phyloP scores from a whole-genome alignment of 2,329 filamentous ascomycete species.

The Amauroascus verrucosus region DNA sequence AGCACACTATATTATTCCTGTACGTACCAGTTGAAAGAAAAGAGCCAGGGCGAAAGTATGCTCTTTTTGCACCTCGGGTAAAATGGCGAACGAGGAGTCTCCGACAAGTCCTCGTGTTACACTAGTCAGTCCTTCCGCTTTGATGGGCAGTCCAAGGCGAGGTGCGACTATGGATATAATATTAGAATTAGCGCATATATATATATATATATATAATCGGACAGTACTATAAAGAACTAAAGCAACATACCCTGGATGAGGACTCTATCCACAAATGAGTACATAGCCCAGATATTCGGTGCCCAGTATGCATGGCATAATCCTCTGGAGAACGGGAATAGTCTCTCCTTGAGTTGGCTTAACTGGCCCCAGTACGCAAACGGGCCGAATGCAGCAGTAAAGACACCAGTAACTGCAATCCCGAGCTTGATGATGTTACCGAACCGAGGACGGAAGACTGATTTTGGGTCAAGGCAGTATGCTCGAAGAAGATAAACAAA shows the following conservation, averaged over 20 bases:
- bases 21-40: constrained; percentile 59
- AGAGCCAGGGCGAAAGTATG: constrained; percentile 75
- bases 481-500: constrained; percentile 83
- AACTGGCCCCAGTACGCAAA: constrained; percentile 75
- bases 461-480: constrained; percentile 74
- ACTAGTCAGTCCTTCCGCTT: constrained; percentile 66
- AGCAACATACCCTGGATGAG: constrained; percentile 63
- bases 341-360: constrained; percentile 66
- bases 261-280: constrained; percentile 78
- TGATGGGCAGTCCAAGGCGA: constrained; percentile 62
- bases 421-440: constrained; percentile 77
- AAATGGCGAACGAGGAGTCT: constrained; percentile 84
- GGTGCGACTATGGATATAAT: constrained; percentile 64
- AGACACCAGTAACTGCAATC: constrained; percentile 57
- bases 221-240: no score
- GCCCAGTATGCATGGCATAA: constrained; percentile 98
- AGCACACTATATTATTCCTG: no score
- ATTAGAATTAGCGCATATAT: no score
- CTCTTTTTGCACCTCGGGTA: constrained; percentile 73
- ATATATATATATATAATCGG: no score
- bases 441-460: constrained; percentile 64
- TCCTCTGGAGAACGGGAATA: constrained; percentile 90
- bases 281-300: constrained; percentile 92
- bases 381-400: constrained; percentile 76
- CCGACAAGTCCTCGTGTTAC: constrained; percentile 89